Base-by-base conservation (phyloP, 257 asterid genomes). In the Solanum peruvianum region DNA sequence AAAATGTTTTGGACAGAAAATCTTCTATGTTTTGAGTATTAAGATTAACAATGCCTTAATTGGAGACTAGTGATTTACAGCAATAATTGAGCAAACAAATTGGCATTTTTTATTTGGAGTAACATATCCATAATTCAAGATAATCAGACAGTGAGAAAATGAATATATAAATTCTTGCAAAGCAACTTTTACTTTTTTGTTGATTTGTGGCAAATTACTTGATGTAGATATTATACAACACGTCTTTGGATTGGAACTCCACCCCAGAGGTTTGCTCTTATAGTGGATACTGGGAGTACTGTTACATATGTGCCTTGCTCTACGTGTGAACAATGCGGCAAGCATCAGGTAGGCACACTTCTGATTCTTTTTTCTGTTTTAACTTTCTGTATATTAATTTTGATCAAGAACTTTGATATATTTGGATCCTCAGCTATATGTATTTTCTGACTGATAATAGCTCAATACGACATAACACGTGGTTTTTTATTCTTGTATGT, bases 231-330 rank as follows among this genome's bases (percentile, higher is more conserved):
- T 87, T 96, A 96, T 85, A 94, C 99, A n/a, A 94, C 98, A 86
- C 95, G 97, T 67, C 88, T 96, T 35, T 95, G 95, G 99, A 96
- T 96, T 92, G 99, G 99, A 81, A 92, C 98, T 18, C 99, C 99
- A 25, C 98, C 98, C 29, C 99, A 96, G 95, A 90, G 85, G 90
- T 96, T 96, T 85, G 98, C 99, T 14, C 94, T 96, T 62, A 96
- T 96, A 64, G 98, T 96, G n/a, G 99, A 96, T 89, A 94, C 99
- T 1, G 99, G 99, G 45, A 96, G 99, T 86, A 94, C 98, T n/a
- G 99, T 96, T 72, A 96, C 99, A 64, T 96, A 94, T 89, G 99
- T 96, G 77, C 99, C 99, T 39, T 96, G 99, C 88, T 84, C 98
- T 58, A 94, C 96, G n/a, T 95, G 98, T 83, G 94, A 93, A 89